These are phyloP conservation scores for Sugiyamaella floridensis DNA, from an alignment of 805 yeast genomes.

Conservation along the genomic window DNA sequence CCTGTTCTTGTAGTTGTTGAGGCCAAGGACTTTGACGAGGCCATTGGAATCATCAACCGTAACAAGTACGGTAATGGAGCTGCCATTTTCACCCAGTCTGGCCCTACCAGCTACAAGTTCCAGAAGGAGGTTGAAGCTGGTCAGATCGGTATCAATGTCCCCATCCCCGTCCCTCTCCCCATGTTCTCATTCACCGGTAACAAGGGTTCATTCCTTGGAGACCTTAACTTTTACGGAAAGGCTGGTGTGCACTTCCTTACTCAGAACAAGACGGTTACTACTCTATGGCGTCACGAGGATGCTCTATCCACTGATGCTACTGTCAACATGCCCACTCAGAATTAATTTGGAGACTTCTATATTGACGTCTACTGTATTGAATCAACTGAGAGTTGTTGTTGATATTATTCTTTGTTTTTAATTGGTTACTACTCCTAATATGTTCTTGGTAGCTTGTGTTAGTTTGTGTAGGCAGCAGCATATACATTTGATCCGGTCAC, in stretches of 20 bases:
- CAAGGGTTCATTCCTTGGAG: constrained; percentile 70
- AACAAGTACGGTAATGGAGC: constrained; percentile 68
- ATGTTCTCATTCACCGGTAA: constrained; percentile 76
- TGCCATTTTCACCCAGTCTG: constrained; percentile 62
- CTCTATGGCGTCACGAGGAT: constrained; percentile 54
- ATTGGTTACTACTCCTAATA: too few species aligned
- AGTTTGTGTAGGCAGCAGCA: too few species aligned
- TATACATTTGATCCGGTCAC: too few species aligned
- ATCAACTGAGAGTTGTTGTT: too few species aligned
- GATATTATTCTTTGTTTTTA: too few species aligned
- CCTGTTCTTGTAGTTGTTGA: constrained; percentile 62
- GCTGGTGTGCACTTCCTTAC: constrained; percentile 68
- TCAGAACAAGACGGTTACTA: constrained; percentile 67
- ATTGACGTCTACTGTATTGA: too few species aligned
- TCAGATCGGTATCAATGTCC: constrained; percentile 71
- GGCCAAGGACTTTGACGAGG: constrained; percentile 60
- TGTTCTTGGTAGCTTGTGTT: too few species aligned
- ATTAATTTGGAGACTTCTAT: neutral
- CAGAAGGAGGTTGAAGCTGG: constrained; percentile 64
- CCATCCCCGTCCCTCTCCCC: constrained; percentile 76
- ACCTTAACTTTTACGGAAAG: constrained; percentile 72
- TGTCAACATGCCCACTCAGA: constrained; percentile 63
- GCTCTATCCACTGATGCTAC: constrained; percentile 45
- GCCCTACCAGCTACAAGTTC: constrained; percentile 64
- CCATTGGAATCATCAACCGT: constrained; percentile 54